Conservation (phyloP, 441 rosid species). For the Daphne laureola region DNA sequence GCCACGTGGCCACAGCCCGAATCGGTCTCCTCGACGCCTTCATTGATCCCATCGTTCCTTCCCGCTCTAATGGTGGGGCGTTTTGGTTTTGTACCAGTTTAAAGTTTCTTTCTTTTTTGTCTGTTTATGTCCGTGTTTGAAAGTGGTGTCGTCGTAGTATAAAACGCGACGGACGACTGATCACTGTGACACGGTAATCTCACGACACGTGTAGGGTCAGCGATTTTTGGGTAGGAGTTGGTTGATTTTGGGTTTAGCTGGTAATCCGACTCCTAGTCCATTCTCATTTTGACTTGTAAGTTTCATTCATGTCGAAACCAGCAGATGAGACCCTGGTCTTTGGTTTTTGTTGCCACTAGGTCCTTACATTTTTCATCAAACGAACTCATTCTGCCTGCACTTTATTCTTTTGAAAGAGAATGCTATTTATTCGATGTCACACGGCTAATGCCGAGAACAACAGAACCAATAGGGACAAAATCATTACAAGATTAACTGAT, state of each 20-base stretch:
- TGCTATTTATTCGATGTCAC: no score
- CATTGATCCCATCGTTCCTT: constrained; percentile 17
- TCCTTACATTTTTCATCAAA: no score
- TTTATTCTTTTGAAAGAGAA: no score
- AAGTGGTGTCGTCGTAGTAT: no score
- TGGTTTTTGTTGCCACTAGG: not conserved
- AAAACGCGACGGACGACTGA: not conserved
- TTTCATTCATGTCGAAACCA: not conserved
- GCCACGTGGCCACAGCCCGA: constrained; percentile 49
- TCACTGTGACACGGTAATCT: not conserved
- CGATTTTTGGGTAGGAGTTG: not conserved
- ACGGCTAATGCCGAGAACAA: no score
- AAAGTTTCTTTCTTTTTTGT: not conserved
- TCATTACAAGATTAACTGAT: no score
- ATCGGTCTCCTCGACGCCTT: constrained; percentile 40
- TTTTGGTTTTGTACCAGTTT: no score
- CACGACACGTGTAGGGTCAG: not conserved
- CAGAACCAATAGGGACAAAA: no score
- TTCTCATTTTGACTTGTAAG: no score
- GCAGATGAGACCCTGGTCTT: not conserved
- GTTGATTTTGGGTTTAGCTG: not conserved
- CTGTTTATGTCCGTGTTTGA: no score
- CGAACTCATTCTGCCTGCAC: no score
- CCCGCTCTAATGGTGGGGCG: not conserved
- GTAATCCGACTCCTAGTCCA: not conserved